These are phyloP conservation scores for Quillaja saponaria DNA, from an alignment of 306 rosid genomes.

Conservation along the genomic window DNA sequence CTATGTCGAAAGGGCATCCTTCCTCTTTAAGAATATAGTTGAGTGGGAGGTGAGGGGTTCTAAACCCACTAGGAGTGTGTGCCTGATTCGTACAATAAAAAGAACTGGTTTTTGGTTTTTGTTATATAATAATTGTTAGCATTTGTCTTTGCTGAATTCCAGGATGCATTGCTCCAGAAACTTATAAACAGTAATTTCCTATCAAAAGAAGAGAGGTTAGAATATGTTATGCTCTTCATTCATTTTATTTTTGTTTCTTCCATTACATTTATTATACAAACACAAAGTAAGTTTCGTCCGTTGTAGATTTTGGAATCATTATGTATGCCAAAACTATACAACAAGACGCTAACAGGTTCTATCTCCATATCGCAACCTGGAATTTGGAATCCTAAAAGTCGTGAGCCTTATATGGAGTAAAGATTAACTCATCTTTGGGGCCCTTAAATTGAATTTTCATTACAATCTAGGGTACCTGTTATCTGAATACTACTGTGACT, in stretches of 20 bases:
- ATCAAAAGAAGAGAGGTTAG: constrained; percentile 82
- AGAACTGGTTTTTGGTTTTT: constrained; percentile 12
- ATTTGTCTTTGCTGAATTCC: constrained; percentile 34
- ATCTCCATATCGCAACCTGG: constrained; percentile 6
- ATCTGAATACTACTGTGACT: background rate
- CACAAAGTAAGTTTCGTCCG: constrained; percentile 10
- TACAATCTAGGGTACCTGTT: background rate
- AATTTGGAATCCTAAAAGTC: background rate
- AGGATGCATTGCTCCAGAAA: constrained; percentile 86
- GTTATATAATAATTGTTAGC: constrained; percentile 3
- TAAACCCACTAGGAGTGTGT: too few relatives aligned
- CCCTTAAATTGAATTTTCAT: background rate
- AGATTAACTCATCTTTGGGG: background rate
- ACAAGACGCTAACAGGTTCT: too few relatives aligned
- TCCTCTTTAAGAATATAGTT: too few relatives aligned
- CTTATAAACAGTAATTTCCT: constrained; percentile 61
- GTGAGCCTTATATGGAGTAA: background rate
- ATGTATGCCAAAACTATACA: constrained; percentile 1
- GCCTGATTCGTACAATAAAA: too few relatives aligned
- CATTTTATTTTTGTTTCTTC: background rate
- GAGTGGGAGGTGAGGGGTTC: too few relatives aligned
- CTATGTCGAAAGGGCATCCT: background rate
- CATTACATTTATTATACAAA: too few relatives aligned
- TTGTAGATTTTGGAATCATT: constrained; percentile 13
- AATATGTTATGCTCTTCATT: constrained; percentile 24